Percentiles rank a stretch among this genome's conserved stretches.
phyloP scores from a whole-genome alignment of 169 alveolate genomes.

The Plasmodium gonderi region DNA sequence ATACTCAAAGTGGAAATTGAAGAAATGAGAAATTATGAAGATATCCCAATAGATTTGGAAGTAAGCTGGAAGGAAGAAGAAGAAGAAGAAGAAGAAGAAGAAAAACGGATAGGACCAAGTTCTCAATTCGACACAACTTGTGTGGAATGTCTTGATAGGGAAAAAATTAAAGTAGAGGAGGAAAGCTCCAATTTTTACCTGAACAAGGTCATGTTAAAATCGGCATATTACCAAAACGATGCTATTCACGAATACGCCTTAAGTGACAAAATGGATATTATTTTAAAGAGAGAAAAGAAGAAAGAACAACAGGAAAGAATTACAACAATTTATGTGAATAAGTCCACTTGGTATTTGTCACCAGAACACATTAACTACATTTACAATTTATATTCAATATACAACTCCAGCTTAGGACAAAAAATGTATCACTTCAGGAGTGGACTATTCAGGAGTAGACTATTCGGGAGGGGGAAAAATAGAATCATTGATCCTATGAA shows the following conservation, averaged over 20 bases:
- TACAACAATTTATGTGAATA: not conserved
- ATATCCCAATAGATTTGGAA: not conserved
- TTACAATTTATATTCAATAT: conserved; percentile 3
- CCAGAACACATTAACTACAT: conserved; percentile 16
- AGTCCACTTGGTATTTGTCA: conserved; percentile 1
- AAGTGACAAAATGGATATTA: conserved; percentile 19
- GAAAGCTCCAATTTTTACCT: not conserved
- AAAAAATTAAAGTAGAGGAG: no score
- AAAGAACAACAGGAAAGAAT: not conserved
- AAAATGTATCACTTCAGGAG: not conserved
- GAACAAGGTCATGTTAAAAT: not conserved
- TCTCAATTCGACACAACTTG: no score
- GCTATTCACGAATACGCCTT: conserved; percentile 11
- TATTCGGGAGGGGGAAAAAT: not conserved
- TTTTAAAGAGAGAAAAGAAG: not conserved
- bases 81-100: not conserved
- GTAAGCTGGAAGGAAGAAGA: not conserved
- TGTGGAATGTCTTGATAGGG: no score
- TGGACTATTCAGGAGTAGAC: not conserved
- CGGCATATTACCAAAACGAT: conserved; percentile 18
- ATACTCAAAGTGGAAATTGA: conserved; percentile 30
- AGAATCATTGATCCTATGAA: not conserved
- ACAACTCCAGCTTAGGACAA: not conserved
- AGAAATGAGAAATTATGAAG: conserved; percentile 7
- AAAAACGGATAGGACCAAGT: not conserved